Evolutionary conservation across 2,329 filamentous ascomycete genomes (phyloP).

Genomic region (Paraphaeosphaeria sporulosa): DNA sequence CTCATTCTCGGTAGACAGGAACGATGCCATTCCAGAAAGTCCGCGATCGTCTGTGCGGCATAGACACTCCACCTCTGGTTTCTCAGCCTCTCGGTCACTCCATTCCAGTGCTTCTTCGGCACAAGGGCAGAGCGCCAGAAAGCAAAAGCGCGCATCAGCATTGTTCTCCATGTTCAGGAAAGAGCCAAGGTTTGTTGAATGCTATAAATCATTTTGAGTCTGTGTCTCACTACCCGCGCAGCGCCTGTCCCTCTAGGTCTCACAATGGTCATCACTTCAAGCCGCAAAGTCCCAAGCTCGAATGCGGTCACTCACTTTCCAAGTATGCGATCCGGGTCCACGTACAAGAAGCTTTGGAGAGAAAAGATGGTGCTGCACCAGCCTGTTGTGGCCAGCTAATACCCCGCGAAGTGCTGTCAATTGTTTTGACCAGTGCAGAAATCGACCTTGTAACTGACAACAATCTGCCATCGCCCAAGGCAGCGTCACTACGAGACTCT

Average conservation of each 20-base stretch:
- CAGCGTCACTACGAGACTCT: constrained; percentile 31
- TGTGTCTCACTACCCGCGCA: constrained; percentile 27
- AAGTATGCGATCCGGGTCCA: constrained; percentile 36
- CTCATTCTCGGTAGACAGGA: constrained; percentile 29
- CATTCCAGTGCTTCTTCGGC: constrained; percentile 33
- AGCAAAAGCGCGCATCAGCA: constrained; percentile 36
- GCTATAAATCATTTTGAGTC: neutral
- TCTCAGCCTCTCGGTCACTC: constrained; percentile 30
- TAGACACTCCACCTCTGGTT: constrained; percentile 32
- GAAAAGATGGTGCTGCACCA: constrained; percentile 42
- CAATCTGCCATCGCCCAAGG: constrained; percentile 23
- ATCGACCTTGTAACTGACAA: constrained; percentile 36
- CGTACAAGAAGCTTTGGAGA: constrained; percentile 46
- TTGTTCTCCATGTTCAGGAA: constrained; percentile 45
- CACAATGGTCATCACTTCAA: constrained; percentile 35
- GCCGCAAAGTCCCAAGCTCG: constrained; percentile 34
- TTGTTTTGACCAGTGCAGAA: constrained; percentile 49
- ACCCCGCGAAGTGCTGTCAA: constrained; percentile 49
- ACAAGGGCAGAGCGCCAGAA: constrained; percentile 26
- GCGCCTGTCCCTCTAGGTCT: constrained; percentile 35
- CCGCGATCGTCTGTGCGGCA: constrained; percentile 26
- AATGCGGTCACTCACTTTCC: constrained; percentile 42
- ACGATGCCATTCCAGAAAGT: constrained; percentile 25
- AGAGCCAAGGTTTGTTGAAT: constrained; percentile 34
- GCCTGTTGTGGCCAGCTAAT: constrained; percentile 52